Evolutionary conservation across 116 monocot genomes (phyloP), one percentile per base, ranked within the genome.

Genomic region (Papilionanthe hybrid): DNA sequence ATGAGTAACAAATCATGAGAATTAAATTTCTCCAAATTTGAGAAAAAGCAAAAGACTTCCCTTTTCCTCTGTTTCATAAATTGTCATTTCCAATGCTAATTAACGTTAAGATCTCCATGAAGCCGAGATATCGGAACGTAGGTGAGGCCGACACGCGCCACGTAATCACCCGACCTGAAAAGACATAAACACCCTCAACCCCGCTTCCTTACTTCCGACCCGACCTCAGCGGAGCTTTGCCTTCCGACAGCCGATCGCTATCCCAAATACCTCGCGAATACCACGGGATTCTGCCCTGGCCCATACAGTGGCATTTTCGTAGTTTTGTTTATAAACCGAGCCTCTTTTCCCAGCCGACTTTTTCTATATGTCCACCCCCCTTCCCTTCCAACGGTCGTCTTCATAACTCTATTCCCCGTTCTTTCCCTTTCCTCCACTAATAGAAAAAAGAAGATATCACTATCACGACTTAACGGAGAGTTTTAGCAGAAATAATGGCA

Each of bases 341-440:
- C 72, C 63, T 60, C 42, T 4, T 45, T 58, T 78, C 30, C 29
- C 79, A 83, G 86, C 83, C 83, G 80, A 73, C 82, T 76, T 77
- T 79, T 78, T 5, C 53, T 17, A 4, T 15, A 13, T 37, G 4
- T 9, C 29, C 32, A 22, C 77, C 19, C 27, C 82, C 44, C 15
- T 3, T 48, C 7, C 23, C 74, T 44, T 67, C 80, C 78, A 75
- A 78, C 79, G 79, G 81, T 79, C 77, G 53, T 77, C 48, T 69
- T 71, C 71, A 17, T 41, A 5, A 9, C 37, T 42, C 42, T n/a
- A 10, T 57, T 58, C 48, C 81, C 18, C 42, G 42, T 50, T 66
- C 78, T 81, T 20, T 73, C 43, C 27, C 50, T 41, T 5, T 55
- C 57, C 17, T 69, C 45, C 55, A 72, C 43, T n/a, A 37, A 42